Conservation (phyloP, 805 yeast genomes). For the Debaryomyces hansenii region DNA sequence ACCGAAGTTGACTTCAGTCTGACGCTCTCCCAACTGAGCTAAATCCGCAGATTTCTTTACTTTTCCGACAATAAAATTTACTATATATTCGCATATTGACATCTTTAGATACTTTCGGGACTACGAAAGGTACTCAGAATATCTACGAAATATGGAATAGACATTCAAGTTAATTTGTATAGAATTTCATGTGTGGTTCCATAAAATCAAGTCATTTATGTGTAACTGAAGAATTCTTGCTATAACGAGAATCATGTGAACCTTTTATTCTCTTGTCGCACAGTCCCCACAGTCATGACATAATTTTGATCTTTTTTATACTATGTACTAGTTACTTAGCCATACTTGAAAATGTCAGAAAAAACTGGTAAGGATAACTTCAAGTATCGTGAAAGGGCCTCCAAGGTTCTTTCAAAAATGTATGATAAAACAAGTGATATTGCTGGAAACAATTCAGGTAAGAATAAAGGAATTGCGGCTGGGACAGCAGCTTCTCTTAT, state of each 20-base stretch:
- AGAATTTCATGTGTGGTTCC: no score
- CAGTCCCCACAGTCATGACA: not conserved
- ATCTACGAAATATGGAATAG: no score
- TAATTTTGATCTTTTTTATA: not conserved
- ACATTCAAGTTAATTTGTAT: no score
- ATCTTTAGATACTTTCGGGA: no score
- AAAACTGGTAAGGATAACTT: not conserved
- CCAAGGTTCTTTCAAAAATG: slow-evolving; percentile 15
- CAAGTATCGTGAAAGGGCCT: slow-evolving; percentile 9
- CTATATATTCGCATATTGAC: no score
- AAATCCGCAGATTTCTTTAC: slow-evolving; percentile 15
- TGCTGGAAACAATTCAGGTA: slow-evolving; percentile 24
- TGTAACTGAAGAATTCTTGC: no score
- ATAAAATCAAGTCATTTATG: no score
- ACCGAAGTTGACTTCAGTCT: slow-evolving; percentile 35
- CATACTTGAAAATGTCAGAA: not conserved
- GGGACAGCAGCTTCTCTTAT: slow-evolving; percentile 37
- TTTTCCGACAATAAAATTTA: no score
- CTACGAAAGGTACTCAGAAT: no score
- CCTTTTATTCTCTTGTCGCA: not conserved
- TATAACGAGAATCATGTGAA: not conserved
- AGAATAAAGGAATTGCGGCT: slow-evolving; percentile 34
- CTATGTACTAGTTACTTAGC: not conserved
- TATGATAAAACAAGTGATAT: slow-evolving; percentile 25
- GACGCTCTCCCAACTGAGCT: slow-evolving; percentile 33